Conservation (phyloP, 441 rosid genomes). For the Erysimum cheiri region DNA sequence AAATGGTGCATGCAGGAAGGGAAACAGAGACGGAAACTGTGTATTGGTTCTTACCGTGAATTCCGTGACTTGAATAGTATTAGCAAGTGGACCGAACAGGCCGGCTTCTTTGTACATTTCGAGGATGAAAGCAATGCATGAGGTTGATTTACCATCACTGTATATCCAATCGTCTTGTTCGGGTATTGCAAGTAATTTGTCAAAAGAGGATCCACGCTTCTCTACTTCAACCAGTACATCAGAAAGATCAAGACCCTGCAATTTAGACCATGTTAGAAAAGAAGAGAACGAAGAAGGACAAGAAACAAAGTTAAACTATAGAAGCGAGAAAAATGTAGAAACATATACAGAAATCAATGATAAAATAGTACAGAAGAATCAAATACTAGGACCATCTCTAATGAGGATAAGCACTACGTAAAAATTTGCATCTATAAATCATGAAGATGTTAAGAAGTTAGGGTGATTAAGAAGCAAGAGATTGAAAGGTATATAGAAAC, state of each 20-base stretch:
- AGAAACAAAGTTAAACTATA: not conserved
- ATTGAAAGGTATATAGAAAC: conserved; percentile 44
- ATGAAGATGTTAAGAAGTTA: conserved; percentile 7
- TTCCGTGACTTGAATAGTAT: conserved; percentile 88
- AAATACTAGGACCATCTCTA: not conserved
- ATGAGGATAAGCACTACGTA: conserved; percentile 11
- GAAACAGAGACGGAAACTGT: conserved; percentile 38
- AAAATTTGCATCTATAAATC: not conserved
- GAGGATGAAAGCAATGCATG: conserved; percentile 88
- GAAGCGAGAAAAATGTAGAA: conserved; percentile 4
- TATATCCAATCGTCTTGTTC: conserved; percentile 94
- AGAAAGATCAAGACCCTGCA: conserved; percentile 80
- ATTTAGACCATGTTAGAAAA: conserved; percentile 9
- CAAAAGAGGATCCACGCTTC: conserved; percentile 86
- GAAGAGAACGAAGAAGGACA: not conserved
- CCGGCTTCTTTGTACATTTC: conserved; percentile 97
- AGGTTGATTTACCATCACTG: conserved; percentile 89
- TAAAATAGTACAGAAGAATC: not conserved
- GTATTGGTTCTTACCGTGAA: conserved; percentile 70
- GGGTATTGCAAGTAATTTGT: conserved; percentile 76
- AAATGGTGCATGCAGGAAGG: not conserved
- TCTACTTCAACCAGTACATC: conserved; percentile 83
- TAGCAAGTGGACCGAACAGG: conserved; percentile 65
- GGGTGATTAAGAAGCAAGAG: conserved; percentile 11
- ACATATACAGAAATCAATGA: not conserved